Evolutionary conservation across 2,329 filamentous ascomycete genomes (phyloP).

Genomic region (Zymoseptoria pseudotritici): DNA sequence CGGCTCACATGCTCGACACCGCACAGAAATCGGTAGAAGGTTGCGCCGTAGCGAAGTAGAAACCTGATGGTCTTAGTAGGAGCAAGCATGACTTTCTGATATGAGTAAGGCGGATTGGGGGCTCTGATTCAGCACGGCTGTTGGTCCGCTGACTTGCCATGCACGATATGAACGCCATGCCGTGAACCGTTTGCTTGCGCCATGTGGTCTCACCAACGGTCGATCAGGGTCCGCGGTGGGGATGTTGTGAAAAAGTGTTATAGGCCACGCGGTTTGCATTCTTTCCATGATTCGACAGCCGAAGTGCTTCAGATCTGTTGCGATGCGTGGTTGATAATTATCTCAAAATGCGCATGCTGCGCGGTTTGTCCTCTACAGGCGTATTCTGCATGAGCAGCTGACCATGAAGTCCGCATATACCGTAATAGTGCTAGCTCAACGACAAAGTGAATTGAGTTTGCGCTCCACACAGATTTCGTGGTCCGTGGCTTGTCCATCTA

Average conservation of each 20-base stretch:
- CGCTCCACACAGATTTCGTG: neutral
- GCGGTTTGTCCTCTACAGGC: neutral
- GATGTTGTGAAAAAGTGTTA: neutral
- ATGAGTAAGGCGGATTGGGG: neutral
- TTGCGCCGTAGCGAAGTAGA: too few species aligned
- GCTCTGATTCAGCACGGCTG: neutral
- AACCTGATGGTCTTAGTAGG: neutral
- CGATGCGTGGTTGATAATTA: fast-evolving
- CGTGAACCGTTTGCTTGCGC: neutral
- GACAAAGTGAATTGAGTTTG: neutral
- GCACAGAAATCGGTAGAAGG: too few species aligned
- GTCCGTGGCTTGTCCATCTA: neutral
- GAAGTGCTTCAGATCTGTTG: neutral
- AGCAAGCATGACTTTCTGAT: neutral
- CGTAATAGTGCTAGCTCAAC: neutral
- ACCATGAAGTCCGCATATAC: neutral
- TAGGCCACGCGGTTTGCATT: too few species aligned
- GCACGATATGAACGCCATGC: neutral
- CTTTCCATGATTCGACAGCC: neutral
- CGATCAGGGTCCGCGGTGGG: neutral
- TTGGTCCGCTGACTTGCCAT: neutral
- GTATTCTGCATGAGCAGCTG: neutral
- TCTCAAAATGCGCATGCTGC: neutral
- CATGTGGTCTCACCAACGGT: neutral
- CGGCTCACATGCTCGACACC: too few species aligned